Evolutionary conservation across 177 flowering plant species (phyloP), one percentile per base, ranked within the genome.

Genomic region (Vitis hybrid): DNA sequence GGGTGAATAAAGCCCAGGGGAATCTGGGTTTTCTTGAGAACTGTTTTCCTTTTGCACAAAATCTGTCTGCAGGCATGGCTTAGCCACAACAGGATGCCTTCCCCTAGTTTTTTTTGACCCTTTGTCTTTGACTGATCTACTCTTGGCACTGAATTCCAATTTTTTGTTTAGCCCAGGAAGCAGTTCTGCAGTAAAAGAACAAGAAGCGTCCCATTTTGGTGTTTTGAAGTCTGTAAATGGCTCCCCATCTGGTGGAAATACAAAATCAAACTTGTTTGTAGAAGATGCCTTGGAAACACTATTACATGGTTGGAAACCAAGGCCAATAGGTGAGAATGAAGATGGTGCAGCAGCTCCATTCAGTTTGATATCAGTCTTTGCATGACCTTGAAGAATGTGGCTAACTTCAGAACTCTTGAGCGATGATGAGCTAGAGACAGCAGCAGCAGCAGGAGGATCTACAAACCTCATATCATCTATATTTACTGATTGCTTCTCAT

Each of bases 1-100:
- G 28, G 92, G 92, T 44, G 92, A 85, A 65, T 67, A 75, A 76
- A 69, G 65, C 52, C 65, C 85, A 62, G 82, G 72, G 17, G 84
- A 72, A 52, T 72, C 75, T 17, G 55, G 71, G 38, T 74, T 77
- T 72, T 75, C 79, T 18, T 61, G 65, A 12, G 59, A 66, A 63
- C 44, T 70, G 59, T 68, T 60, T 73, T 74, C 78, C 14, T 63
- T 60, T 50, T 71, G 64, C 59, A 52, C 12, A 50, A 28, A 28
- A 57, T 65, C 66, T 49, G 72, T 53, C 62, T 22, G 68, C n/a
- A 52, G 52, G 19, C 15, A 44, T 68, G 55, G 76, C 77, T 79
- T 73, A 20, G 17, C 50, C 31, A 49, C 22, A 51, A 50, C 52
- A 63, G 71, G 31, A 33, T 70, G 76, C 75, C 83, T 87, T 76